These are phyloP conservation scores for Adansonia gregorii DNA, from an alignment of 441 rosid species.

Conservation along the genomic window DNA sequence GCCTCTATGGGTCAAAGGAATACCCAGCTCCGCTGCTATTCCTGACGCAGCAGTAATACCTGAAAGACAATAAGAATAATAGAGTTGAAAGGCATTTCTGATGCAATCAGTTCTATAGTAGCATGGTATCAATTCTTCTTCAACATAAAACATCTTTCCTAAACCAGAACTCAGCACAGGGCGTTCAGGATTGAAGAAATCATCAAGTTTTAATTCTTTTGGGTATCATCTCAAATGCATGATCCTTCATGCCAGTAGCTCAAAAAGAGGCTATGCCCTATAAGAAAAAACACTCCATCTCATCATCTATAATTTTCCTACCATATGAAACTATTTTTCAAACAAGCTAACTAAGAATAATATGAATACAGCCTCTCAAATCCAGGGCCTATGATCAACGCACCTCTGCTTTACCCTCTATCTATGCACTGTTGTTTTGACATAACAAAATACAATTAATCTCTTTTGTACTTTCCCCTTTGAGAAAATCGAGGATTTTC, in stretches of 20 bases:
- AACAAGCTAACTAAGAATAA: constrained; percentile 7
- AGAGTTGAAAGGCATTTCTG: neutral
- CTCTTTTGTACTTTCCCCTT: neutral
- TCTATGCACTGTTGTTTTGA: neutral
- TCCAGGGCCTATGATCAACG: neutral
- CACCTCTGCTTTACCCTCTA: neutral
- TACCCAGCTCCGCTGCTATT: constrained; percentile 84
- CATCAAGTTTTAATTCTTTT: neutral
- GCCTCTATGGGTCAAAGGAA: constrained; percentile 85
- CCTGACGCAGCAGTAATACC: constrained; percentile 98
- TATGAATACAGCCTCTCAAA: constrained; percentile 10
- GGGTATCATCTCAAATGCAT: constrained; percentile 7
- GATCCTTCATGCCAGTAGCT: neutral
- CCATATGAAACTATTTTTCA: neutral
- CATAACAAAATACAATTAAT: neutral
- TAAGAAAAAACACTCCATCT: neutral
- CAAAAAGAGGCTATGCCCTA: neutral
- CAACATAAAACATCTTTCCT: constrained; percentile 6
- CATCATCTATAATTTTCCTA: neutral
- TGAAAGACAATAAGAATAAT: constrained; percentile 34
- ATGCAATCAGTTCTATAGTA: neutral
- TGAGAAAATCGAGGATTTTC: neutral
- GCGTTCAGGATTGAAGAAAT: constrained; percentile 4
- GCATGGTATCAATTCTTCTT: neutral
- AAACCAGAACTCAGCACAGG: neutral